Evolutionary conservation across 1,139 yeast genomes (phyloP).

Genomic region (Arxiozyma slooffiae): DNA sequence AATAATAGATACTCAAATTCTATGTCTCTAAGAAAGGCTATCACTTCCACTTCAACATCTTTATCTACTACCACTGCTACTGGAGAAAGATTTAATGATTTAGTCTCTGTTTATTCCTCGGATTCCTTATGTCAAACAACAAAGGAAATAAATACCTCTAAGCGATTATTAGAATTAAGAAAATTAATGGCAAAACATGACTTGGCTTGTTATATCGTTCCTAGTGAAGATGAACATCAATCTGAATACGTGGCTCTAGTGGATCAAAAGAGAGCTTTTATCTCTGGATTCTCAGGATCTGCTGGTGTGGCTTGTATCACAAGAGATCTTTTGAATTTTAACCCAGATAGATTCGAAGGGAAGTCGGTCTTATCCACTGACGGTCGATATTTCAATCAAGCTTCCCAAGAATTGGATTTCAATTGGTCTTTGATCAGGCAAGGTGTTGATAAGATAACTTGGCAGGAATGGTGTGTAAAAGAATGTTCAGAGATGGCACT

Average conservation of each 20-base stretch:
- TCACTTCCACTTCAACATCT: background rate
- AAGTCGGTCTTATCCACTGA: conserved; percentile 83
- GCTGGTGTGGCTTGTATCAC: conserved; percentile 91
- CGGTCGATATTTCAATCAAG: conserved; percentile 90
- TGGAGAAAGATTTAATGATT: conserved; percentile 13
- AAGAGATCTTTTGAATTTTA: conserved; percentile 44
- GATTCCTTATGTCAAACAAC: conserved; percentile 31
- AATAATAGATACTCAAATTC: conserved; percentile 11
- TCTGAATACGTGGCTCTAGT: conserved; percentile 74
- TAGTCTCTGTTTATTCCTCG: conserved; percentile 32
- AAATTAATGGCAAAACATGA: conserved; percentile 52
- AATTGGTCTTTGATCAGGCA: conserved; percentile 82
- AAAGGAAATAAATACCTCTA: conserved; percentile 44
- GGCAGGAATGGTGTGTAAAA: conserved; percentile 78
- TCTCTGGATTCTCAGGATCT: conserved; percentile 86
- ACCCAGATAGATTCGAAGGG: conserved; percentile 32
- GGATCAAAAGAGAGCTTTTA: conserved; percentile 78
- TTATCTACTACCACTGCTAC: background rate
- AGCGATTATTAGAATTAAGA: conserved; percentile 56
- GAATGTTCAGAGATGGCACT: conserved; percentile 51
- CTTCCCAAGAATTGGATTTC: conserved; percentile 73
- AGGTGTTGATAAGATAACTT: conserved; percentile 66
- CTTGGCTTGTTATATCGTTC: conserved; percentile 71
- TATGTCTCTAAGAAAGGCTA: background rate
- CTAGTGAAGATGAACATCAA: conserved; percentile 91